Conservation (phyloP, 2,329 filamentous ascomycete genomes). For the Colletotrichum liaoningense region DNA sequence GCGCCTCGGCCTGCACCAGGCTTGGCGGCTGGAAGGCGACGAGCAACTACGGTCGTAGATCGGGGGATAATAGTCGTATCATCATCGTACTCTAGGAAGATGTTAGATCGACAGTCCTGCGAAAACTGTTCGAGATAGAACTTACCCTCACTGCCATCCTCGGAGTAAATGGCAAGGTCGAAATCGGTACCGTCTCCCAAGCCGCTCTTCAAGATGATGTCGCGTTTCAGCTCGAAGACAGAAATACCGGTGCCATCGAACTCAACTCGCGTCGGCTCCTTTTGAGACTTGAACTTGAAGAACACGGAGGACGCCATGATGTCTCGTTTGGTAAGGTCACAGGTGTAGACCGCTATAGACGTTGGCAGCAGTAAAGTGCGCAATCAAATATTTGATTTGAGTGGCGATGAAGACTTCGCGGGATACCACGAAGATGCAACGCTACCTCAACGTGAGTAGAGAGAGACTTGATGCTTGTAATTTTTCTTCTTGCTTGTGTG, state of each 20-base stretch:
- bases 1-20: constrained; percentile 91
- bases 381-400: constrained; percentile 6
- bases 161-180: constrained; percentile 92
- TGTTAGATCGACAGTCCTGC: constrained; percentile 20
- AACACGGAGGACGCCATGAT: constrained; percentile 97
- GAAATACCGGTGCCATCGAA: constrained; percentile 98
- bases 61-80: constrained; percentile 97
- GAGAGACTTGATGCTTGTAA: constrained; percentile 38
- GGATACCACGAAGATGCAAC: constrained; percentile 27
- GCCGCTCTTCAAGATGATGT: constrained; percentile 95
- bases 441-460: constrained; percentile 32
- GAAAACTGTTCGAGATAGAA: constrained; percentile 24
- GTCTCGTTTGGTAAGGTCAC: constrained; percentile 36
- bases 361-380: constrained; percentile 5
- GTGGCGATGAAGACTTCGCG: constrained; percentile 9
- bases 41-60: constrained; percentile 92
- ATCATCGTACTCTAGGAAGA: constrained; percentile 87
- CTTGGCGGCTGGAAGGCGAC: constrained; percentile 84
- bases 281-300: constrained; percentile 99
- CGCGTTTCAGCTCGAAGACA: constrained; percentile 98
- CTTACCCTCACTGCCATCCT: constrained; percentile 91
- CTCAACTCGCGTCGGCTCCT: constrained; percentile 91
- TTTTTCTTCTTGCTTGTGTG: constrained; percentile 38
- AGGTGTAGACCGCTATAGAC: constrained; percentile 16
- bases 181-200: constrained; percentile 97